Conservation (phyloP, 371 early-diverging fungal species). For the Pancytospora epiphaga region DNA sequence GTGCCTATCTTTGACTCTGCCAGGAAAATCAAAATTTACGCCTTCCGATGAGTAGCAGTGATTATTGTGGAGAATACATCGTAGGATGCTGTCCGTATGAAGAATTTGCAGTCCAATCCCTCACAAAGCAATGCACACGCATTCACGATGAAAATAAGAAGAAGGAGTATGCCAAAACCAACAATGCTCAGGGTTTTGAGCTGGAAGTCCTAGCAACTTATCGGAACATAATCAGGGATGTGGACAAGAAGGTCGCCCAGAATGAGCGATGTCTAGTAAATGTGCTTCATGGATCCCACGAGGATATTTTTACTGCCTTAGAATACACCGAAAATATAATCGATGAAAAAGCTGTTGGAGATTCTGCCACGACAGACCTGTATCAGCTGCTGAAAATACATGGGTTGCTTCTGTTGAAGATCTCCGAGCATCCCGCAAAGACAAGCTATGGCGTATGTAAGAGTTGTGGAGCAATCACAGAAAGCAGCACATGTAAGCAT, state of each 20-base stretch:
- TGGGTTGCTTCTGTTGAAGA: background rate
- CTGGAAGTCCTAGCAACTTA: background rate
- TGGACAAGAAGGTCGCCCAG: slow-evolving; percentile 10
- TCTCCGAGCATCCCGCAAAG: background rate
- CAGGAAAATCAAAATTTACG: no score
- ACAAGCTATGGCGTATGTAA: background rate
- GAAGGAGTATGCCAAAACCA: background rate
- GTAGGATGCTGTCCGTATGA: slow-evolving; percentile 22
- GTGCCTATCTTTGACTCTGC: no score
- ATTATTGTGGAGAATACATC: slow-evolving; percentile 19
- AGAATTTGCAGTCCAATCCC: background rate
- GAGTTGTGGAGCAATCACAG: slow-evolving; percentile 17
- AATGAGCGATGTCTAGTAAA: background rate
- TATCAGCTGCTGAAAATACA: slow-evolving; percentile 5
- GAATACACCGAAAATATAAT: slow-evolving; percentile 7
- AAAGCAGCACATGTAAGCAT: background rate
- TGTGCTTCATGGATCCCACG: background rate
- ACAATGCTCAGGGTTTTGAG: background rate
- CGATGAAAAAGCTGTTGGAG: background rate
- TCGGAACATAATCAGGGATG: background rate
- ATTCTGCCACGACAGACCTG: background rate
- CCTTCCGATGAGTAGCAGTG: slow-evolving; percentile 2
- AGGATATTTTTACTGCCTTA: slow-evolving; percentile 9
- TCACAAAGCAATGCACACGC: slow-evolving; percentile 5
- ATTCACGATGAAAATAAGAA: background rate